Percentiles rank a stretch among this genome's conserved stretches.
Evolutionary conservation across 805 yeast genomes (phyloP).

Genomic region (Myxozyma geophila): DNA sequence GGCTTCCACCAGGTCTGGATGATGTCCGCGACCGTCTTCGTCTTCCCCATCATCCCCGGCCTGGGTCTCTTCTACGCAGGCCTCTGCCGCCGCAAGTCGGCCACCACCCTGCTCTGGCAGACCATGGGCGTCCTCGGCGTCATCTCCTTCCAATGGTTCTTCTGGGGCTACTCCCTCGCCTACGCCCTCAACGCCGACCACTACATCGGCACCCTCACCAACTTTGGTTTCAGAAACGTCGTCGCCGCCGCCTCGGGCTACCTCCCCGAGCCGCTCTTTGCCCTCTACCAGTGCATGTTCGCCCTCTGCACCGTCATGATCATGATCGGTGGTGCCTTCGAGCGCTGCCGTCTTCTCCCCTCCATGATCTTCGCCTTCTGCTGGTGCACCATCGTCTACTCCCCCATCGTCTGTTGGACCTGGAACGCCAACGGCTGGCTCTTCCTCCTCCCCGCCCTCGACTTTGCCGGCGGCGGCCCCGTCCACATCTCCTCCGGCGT

Average conservation of each 20-base stretch:
- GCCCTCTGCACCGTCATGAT: constrained; percentile 91
- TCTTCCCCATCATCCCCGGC: constrained; percentile 97
- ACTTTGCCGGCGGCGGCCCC: constrained; percentile 99
- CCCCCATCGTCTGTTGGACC: constrained; percentile 96
- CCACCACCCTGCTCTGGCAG: constrained; percentile 93
- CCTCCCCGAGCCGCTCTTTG: constrained; percentile 89
- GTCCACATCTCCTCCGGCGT: constrained; percentile 94
- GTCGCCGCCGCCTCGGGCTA: constrained; percentile 73
- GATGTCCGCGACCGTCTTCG: constrained; percentile 60
- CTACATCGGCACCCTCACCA: constrained; percentile 79
- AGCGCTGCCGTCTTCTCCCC: constrained; percentile 94
- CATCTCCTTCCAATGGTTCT: constrained; percentile 93
- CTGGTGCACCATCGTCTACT: constrained; percentile 95
- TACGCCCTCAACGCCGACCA: constrained; percentile 72
- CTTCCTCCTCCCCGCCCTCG: constrained; percentile 77
- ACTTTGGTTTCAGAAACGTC: constrained; percentile 79
- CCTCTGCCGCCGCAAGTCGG: constrained; percentile 90
- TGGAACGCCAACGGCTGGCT: constrained; percentile 97
- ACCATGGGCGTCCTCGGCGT: constrained; percentile 85
- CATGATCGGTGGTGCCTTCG: constrained; percentile 98
- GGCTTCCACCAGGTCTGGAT: constrained; percentile 75
- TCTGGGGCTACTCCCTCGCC: constrained; percentile 94
- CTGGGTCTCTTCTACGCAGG: constrained; percentile 93
- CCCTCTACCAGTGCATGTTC: constrained; percentile 95
- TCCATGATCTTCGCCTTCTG: constrained; percentile 92